Base-by-base conservation (phyloP, 176 grass and related monocot genomes). In the Oryza nivara region DNA sequence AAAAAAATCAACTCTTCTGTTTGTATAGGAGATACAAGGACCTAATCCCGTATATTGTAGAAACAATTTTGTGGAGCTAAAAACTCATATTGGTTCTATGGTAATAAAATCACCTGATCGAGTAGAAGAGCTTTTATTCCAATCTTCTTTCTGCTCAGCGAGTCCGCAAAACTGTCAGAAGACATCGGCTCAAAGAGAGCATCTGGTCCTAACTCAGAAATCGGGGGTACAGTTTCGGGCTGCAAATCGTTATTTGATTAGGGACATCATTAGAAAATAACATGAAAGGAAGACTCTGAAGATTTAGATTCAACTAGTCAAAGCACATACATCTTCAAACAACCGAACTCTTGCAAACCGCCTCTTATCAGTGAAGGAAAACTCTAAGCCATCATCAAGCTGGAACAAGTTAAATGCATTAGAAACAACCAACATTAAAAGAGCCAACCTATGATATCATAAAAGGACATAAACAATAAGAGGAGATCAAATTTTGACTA, bases 331-430 rank as follows among this genome's bases (percentile, higher is more conserved):
- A 93, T 98, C 83, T 30, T 95, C 88, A 87, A 93, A 87, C 45
- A 95, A 93, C 60, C 93, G 87, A 85, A 98, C 90, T 89, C 80
- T 88, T 65, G 89, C 96, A 88, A 98, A 95, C 12, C 96, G 93
- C 56, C 93, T 92, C 84, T 95, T 98, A 90, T 98, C 96, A 72
- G 93, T 98, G 87, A 98, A 98, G 71, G 93, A 98, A 68, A 98
- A 93, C 74, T 98, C 93, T 64, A 98, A 68, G 70, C 96, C 93
- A 83, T 98, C 96, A 92, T 93, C 93, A 83, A 98, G 88, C 91
- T 98, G 89, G 8, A 88, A 67, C 11, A 78, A 0, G 2, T 68
- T 74, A 69, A 44, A 73, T 56, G 82, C 66, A 66, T 11, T 9
- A 44, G 72, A 44, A n/a, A 36, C 0, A 20, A 70, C 2, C 8